Evolutionary conservation across 2,329 filamentous ascomycete species (phyloP), one percentile per base, ranked within the genome.

Genomic region (Graphium sp.): DNA sequence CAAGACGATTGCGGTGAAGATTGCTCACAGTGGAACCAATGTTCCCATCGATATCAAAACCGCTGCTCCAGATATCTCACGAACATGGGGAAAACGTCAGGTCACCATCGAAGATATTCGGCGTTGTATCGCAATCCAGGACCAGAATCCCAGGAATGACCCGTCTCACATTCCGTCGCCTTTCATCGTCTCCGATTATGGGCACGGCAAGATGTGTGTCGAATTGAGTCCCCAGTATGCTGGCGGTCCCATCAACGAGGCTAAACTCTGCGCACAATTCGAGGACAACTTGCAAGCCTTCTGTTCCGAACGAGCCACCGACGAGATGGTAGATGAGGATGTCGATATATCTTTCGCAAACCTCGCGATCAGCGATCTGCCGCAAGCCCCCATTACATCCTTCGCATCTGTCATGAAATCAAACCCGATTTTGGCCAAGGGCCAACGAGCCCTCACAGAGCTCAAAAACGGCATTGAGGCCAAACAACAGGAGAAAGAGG

Each of bases 1-100:
- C 33, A 73, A 74, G 41, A 72, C 76, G 1, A 54, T 82, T 15
- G 64, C 67, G 1, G 52, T 84, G 7, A 75, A 83, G 41, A 64
- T 71, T 34, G 74, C 74, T 2, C 77, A 85, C 49, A 70, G 76
- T 46, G 73, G 74, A 34, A 53, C 56, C 18, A 55, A 60, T 26
- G 58, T 66, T 0, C 73, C 79, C 0, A 66, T 73, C 15, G 74
- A 82, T 40, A 47, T 83, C 24, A 56, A 61, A 20, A 53, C 60
- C 18, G 57, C 84, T 20, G 60, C 66, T 19, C 69, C 69, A 7
- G 62, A 71, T 32, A 58, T 81, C 22, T 67, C 75, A 9, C 64
- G 70, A 37, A 56, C 74, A 21, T 85, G 78, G 78, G 74, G 76
- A 34, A 82, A 78, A 52, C 63, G 76, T 18, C 60, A 61, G 32